A percentile compares a stretch with the other conserved stretches of the same genome.
Evolutionary conservation across 345 rosid species (phyloP).

Genomic region (Odontarrhena argentea): DNA sequence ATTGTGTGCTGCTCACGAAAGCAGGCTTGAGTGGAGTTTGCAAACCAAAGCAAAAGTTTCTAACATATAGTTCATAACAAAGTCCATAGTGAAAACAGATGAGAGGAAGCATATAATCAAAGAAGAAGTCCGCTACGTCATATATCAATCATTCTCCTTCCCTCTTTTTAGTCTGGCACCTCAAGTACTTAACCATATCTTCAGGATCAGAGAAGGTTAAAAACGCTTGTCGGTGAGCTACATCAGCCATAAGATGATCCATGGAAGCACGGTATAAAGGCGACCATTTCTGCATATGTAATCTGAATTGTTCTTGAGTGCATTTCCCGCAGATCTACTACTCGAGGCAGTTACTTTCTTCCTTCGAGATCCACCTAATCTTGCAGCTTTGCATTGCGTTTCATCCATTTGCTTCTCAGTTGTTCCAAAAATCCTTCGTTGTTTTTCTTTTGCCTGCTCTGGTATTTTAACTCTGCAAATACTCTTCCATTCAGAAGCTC

Average conservation of each 20-base stretch:
- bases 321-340: no score
- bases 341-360: no score
- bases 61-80: background rate
- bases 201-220: constrained; percentile 16
- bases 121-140: background rate
- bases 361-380: no score
- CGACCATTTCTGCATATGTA: constrained; percentile 20
- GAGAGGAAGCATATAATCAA: background rate
- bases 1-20: background rate
- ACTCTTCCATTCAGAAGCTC: no score
- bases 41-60: background rate
- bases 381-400: no score
- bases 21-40: background rate
- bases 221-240: constrained; percentile 25
- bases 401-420: no score
- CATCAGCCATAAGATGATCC: constrained; percentile 22
- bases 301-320: no score
- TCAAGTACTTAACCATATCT: constrained; percentile 10
- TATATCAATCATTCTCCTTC: background rate
- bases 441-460: no score
- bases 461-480: no score
- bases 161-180: background rate
- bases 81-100: background rate
- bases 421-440: no score
- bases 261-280: constrained; percentile 22